Evolutionary conservation across 2,329 filamentous ascomycete genomes (phyloP), one percentile per base, ranked within the genome.

Genomic region (Diaporthe velutina): DNA sequence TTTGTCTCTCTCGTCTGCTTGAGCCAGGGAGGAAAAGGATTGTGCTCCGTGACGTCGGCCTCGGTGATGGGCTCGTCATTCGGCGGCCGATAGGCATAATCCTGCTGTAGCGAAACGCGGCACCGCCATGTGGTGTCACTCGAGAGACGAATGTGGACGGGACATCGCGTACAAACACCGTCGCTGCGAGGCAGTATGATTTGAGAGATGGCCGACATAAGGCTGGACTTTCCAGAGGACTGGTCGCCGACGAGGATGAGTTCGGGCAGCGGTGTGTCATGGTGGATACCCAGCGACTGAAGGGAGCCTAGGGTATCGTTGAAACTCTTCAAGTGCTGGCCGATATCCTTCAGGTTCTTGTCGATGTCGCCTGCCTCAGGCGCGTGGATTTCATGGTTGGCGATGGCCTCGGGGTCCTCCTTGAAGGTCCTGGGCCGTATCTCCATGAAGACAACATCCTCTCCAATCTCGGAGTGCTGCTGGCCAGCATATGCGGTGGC

Each of bases 161-260:
- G 95, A 74, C 94, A 97, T 0, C 93, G 86, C 0, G 95, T 98
- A 79, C 95, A 98, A 0, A 93, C 94, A 0, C 93, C 93, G 5
- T 90, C 89, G 54, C 89, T 90, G 2, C 93, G 88, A 0, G 95
- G 95, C 0, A 96, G 90, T 28, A 92, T 91, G 33, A 97, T 92
- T 5, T 92, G 93, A 0, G 89, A 87, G 61, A 94, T 89, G 0
- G 90, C 92, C 17, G 92, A 92, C 88, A 90, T 90, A 7, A 90
- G 80, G 38, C 86, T 95, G 0, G 92, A 95, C 80, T 98, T 98
- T 0, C 95, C 96, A 0, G 95, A 93, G 0, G 91, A 94, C 79
- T 98, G 95, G 66, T 98, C 95, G 0, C 95, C 95, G 0, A 98
- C 91, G 0, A 98, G 90, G 8, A 96, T 93, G 13, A 97, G 91